A percentile compares a stretch with the other conserved stretches of the same genome.
These are phyloP conservation scores for Actinomucor elegans DNA, from an alignment of 371 early-diverging fungal species.

Conservation along the genomic window DNA sequence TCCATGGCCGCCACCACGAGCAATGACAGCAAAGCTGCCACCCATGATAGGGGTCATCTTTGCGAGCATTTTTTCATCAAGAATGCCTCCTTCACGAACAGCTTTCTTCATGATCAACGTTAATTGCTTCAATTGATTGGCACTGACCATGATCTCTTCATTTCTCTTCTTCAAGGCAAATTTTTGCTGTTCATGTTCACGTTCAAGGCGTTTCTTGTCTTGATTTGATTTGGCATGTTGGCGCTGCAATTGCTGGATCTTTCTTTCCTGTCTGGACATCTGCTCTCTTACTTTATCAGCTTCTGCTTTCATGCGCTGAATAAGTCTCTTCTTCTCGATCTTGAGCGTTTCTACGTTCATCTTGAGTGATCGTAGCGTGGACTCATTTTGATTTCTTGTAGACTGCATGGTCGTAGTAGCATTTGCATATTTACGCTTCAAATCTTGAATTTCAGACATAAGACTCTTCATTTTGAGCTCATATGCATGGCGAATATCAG, in stretches of 20 bases:
- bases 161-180: slow-evolving; percentile 50
- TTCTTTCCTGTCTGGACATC: slow-evolving; percentile 64
- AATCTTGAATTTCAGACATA: slow-evolving; percentile 64
- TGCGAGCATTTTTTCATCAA: slow-evolving; percentile 42
- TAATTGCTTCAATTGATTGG: slow-evolving; percentile 54
- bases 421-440: slow-evolving; percentile 60
- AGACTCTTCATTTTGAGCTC: slow-evolving; percentile 73
- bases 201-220: slow-evolving; percentile 66
- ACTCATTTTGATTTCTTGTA: slow-evolving; percentile 56
- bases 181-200: slow-evolving; percentile 68
- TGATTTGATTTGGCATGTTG: slow-evolving; percentile 72
- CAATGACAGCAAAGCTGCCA: slow-evolving; percentile 41
- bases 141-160: slow-evolving; percentile 56
- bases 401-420: slow-evolving; percentile 56
- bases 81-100: slow-evolving; percentile 48
- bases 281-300: slow-evolving; percentile 67
- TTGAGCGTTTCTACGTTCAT: slow-evolving; percentile 65
- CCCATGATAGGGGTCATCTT: slow-evolving; percentile 45
- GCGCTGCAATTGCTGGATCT: slow-evolving; percentile 74
- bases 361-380: slow-evolving; percentile 49
- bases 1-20: slow-evolving; percentile 36
- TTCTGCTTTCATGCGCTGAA: slow-evolving; percentile 78
- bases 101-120: slow-evolving; percentile 50
- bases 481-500: slow-evolving; percentile 47
- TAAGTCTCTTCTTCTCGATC: slow-evolving; percentile 75